Base-by-base conservation (phyloP, 1,284 basidiomycete genomes). In the Gymnopus androsaceus region DNA sequence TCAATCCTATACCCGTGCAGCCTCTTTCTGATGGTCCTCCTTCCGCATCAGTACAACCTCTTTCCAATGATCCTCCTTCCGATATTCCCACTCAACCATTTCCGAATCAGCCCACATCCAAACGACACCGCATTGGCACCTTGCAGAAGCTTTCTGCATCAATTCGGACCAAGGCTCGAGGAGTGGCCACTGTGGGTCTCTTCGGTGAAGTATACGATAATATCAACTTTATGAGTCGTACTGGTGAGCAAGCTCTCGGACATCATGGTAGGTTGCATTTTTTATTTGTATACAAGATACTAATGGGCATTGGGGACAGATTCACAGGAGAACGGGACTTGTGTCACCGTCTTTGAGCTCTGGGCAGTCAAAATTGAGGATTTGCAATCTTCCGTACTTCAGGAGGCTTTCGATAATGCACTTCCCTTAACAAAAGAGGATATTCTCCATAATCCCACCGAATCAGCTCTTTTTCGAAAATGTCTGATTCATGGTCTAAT, bases 121-220 rank as follows among this genome's bases (percentile, higher is more conserved):
- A 17, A 11, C 49, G 14, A 25, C 40, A 25, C 19, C 36, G 37
- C 17, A 51, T 44, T 1, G 63, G 67, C 3, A 66, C 59, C 1
- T 57, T 68, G 1, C 28, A 30, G 3, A 51, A 61, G 41, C 62
- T 70, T 0, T 67, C 66, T 11, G 33, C 50, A 1, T 66, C 67
- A 1, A 63, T 61, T 56, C 56, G 57, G 6, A 50, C 52, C 8
- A 51, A 54, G 19, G 59, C 66, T 2, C 61, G 62, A 1, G 25
- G 9, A 0, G 49, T 67, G 3, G 71, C 67, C 0, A 41, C 63
- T 0, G 58, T 46, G 0, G 59, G 61, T 0, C 41, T 64, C 0
- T 66, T 62, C 46, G 62, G 49, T 1, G 55, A 62, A 4, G 61
- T 67, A 1, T 76, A 73, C 55, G 71, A 75, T 58, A 75, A 75